Evolutionary conservation across 371 early-diverging fungal species (phyloP).

Genomic region (Rhizopus delemar): DNA sequence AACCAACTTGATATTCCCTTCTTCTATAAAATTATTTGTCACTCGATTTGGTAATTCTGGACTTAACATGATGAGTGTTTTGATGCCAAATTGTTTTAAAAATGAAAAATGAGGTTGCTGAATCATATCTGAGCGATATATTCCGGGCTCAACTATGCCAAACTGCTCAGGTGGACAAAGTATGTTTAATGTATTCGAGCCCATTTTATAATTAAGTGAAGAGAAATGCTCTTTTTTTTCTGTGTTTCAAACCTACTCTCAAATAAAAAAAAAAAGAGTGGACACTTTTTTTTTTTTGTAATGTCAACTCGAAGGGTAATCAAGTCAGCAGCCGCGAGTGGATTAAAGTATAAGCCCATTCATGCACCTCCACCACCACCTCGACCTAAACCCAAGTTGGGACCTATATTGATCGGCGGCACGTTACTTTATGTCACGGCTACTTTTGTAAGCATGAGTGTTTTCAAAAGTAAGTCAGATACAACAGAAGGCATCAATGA

Average conservation of each 20-base stretch:
- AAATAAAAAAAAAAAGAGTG: background rate
- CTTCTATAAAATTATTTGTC: constrained; percentile 80
- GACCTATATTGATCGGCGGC: constrained; percentile 48
- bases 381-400: constrained; percentile 26
- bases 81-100: constrained; percentile 74
- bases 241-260: too few relatives aligned
- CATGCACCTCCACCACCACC: constrained; percentile 28
- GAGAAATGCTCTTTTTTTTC: background rate
- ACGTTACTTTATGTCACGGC: constrained; percentile 48
- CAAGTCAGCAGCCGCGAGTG: constrained; percentile 9
- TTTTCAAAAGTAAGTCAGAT: constrained; percentile 47
- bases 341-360: constrained; percentile 27
- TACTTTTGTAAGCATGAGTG: constrained; percentile 50
- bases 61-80: constrained; percentile 83
- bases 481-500: constrained; percentile 16
- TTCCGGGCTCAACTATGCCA: constrained; percentile 86
- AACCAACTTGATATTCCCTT: constrained; percentile 73
- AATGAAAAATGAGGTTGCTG: constrained; percentile 77
- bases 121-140: constrained; percentile 82
- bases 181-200: constrained; percentile 23
- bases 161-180: constrained; percentile 84
- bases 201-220: constrained; percentile 12
- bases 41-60: constrained; percentile 81
- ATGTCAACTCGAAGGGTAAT: constrained; percentile 25
- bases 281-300: constrained; percentile 1